Evolutionary conservation across 306 rosid species (phyloP).

Genomic region (Inga oerstediana): DNA sequence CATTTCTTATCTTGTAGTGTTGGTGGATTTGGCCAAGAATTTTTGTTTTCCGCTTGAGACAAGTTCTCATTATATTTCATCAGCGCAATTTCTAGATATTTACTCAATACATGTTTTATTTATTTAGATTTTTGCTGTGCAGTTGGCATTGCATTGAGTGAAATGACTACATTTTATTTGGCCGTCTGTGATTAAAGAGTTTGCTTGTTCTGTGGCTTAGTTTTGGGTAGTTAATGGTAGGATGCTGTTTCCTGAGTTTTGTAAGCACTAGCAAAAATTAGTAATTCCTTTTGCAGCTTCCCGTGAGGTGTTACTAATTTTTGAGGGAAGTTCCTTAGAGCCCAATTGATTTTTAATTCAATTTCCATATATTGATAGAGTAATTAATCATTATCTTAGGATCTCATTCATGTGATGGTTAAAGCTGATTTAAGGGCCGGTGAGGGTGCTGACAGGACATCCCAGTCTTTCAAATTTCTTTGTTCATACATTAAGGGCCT

Average conservation of each 20-base stretch:
- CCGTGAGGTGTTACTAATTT: too few relatives aligned
- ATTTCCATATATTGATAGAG: too few relatives aligned
- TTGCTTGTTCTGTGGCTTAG: not conserved
- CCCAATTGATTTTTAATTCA: not conserved
- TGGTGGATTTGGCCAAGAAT: conserved; percentile 27
- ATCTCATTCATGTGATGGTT: too few relatives aligned
- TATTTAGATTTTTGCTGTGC: conserved; percentile 23
- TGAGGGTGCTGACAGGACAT: not conserved
- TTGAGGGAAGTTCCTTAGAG: not conserved
- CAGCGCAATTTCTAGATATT: conserved; percentile 23
- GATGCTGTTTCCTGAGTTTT: not conserved
- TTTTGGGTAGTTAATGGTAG: not conserved
- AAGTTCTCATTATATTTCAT: conserved; percentile 12
- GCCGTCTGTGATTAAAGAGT: not conserved
- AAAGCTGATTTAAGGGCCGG: too few relatives aligned
- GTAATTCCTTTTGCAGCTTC: not conserved
- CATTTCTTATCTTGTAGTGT: not conserved
- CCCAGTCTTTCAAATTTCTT: too few relatives aligned
- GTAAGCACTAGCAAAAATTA: not conserved
- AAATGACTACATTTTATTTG: not conserved
- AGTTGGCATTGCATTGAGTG: conserved; percentile 14
- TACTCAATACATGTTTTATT: conserved; percentile 14
- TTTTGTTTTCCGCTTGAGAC: conserved; percentile 38
- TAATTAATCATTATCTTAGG: too few relatives aligned
- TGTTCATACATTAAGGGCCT: too few relatives aligned